Percentiles rank a stretch among this genome's conserved stretches.
These are phyloP conservation scores for Trametes pubescens DNA, from an alignment of 1,284 basidiomycete species.

Conservation along the genomic window DNA sequence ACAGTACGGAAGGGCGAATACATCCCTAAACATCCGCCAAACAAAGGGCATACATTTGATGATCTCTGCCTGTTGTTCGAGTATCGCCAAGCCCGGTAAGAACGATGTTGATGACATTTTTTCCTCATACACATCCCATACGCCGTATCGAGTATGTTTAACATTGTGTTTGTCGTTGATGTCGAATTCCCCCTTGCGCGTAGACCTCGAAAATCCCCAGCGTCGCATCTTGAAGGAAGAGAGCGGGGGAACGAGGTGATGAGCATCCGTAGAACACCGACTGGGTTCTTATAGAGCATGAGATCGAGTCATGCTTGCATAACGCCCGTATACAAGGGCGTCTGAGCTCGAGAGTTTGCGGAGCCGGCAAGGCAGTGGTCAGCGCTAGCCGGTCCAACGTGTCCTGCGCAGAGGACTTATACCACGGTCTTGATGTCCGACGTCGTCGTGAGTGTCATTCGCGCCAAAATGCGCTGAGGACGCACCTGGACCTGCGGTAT, in stretches of 20 bases:
- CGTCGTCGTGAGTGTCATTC: too few relatives aligned
- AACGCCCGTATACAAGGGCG: too few relatives aligned
- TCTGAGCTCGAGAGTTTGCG: too few relatives aligned
- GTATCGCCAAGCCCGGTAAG: slow-evolving; percentile 49
- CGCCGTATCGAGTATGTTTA: slow-evolving; percentile 66
- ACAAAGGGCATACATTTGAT: slow-evolving; percentile 64
- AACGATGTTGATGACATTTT: slow-evolving; percentile 44
- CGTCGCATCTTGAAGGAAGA: not conserved
- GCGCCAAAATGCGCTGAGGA: too few relatives aligned
- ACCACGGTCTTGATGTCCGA: too few relatives aligned
- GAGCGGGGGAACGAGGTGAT: not conserved
- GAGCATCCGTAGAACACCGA: too few relatives aligned
- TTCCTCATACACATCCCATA: slow-evolving; percentile 81
- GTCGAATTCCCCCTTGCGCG: slow-evolving; percentile 50
- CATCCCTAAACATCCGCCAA: slow-evolving; percentile 70
- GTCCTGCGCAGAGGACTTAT: too few relatives aligned
- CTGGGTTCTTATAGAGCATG: not conserved
- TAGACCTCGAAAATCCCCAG: not conserved
- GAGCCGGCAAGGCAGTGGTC: too few relatives aligned
- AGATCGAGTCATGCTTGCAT: too few relatives aligned
- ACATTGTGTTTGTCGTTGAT: slow-evolving; percentile 59
- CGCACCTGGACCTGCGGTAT: too few relatives aligned
- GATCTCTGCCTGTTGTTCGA: slow-evolving; percentile 58
- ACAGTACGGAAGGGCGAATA: slow-evolving; percentile 60
- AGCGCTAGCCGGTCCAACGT: too few relatives aligned